Evolutionary conservation across 2,329 filamentous ascomycete species (phyloP).

Genomic region (Teratosphaeria viscida): DNA sequence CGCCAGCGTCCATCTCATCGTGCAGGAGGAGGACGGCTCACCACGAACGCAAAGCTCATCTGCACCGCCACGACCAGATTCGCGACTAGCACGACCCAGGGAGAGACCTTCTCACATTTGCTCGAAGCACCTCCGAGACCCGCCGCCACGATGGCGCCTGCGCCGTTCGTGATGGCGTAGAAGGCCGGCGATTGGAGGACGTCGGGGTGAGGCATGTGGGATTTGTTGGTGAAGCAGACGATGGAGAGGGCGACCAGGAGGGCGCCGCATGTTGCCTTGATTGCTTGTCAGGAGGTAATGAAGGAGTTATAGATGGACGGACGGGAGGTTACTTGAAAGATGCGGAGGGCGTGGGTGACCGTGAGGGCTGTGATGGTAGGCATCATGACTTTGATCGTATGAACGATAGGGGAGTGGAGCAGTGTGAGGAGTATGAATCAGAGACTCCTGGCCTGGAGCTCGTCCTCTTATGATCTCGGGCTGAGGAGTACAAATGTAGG

Average conservation of each 20-base stretch:
- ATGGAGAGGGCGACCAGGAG: not conserved
- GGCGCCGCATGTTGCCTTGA: not conserved
- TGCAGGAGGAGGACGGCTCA: not conserved
- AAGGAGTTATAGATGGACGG: not conserved
- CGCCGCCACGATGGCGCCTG: not conserved
- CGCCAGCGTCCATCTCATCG: not conserved
- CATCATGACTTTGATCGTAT: too few relatives aligned
- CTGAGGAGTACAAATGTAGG: too few relatives aligned
- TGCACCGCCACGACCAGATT: not conserved
- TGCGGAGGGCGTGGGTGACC: not conserved
- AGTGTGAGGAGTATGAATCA: too few relatives aligned
- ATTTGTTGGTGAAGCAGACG: not conserved
- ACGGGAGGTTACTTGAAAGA: not conserved
- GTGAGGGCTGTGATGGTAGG: not conserved
- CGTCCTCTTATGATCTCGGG: too few relatives aligned
- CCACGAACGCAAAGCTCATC: not conserved
- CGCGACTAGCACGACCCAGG: not conserved
- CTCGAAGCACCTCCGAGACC: not conserved
- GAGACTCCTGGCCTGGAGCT: too few relatives aligned
- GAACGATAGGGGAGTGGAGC: too few relatives aligned
- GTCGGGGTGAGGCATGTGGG: not conserved
- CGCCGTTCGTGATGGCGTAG: not conserved
- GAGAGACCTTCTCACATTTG: not conserved
- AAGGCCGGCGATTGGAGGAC: not conserved
- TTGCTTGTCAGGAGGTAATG: not conserved